Evolutionary conservation across 2,329 filamentous ascomycete genomes (phyloP), one percentile per base, ranked within the genome.

Genomic region (Neobulgaria alba): DNA sequence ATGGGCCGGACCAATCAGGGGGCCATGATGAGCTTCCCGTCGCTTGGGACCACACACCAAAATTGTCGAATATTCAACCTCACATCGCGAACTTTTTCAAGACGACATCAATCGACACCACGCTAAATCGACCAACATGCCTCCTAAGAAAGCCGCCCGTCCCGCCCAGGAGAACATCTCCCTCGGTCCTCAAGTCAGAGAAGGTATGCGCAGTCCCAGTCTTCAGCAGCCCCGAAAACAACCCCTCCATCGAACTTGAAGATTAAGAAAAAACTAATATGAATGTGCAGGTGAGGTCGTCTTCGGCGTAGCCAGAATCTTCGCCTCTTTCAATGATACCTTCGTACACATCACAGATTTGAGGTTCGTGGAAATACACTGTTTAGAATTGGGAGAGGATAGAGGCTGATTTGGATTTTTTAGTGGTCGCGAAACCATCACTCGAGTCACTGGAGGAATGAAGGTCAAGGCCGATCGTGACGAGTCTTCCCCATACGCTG

Each of bases 381-480:
- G 17, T 33, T 29, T 48, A 51, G 51, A 56, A 47, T 57, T 44
- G 51, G 52, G 57, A 49, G 59, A 60, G 62, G 63, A 63, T 57
- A 67, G 53, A 72, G 70, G 72, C 77, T 82, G 72, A 82, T 72
- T 64, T 67, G 73, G 72, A 79, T 73, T 77, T 79, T 77, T 68
- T 75, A 93, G 86, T 74, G 92, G 92, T 75, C 92, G 92, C 73
- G 92, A 98, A 85, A 98, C 93, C 74, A 95, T 98, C 77, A 86
- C 81, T 81, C 89, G 92, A 86, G 90, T 98, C 60, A 98, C 93
- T 63, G 92, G 93, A 76, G 93, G 93, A 67, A 98, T 98, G 92
- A 98, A 98, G 81, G 92, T 98, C 81, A 98, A 98, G 85, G 89
- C 89, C 71, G 89, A 98, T 67, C 90, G 92, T 79, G 92, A 98